Evolutionary conservation across 208 protist genomes (phyloP), one percentile per base, ranked within the genome.

Genomic region (Leptomonas pyrrhocoris): DNA sequence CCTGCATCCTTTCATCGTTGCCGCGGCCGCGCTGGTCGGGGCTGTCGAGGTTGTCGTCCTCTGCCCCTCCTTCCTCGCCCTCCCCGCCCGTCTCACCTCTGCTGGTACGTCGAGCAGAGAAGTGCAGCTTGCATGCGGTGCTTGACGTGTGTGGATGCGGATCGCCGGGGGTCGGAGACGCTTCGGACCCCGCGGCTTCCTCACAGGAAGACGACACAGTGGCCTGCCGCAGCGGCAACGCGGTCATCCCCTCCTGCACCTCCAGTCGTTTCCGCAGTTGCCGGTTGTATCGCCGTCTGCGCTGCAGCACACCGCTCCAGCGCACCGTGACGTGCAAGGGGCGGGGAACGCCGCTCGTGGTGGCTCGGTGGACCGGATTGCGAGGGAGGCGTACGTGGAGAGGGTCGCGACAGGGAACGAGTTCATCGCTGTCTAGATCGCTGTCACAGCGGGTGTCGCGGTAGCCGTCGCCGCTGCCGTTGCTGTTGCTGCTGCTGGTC

Each of bases 231-330:
- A 27, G 49, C 23, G 61, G 43, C 34, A 23, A 19, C 27, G 19
- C 27, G 12, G 12, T 19, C 43, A 25, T 1, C 45, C 6, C 34
- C 21, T 27, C n/a, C 21, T 34, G 36, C 53, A 53, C 42, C 31
- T 31, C 21, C 23, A 46, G 46, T 8, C 62, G 49, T 15, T 19
- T 18, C 1, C 36, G 54, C 54, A 59, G 42, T 25, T 50, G 67
- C 18, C 58, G 57, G 16, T 21, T 11, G 61, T 53, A 49, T 40
- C 61, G 61, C 15, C 51, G 70, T 15, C 70, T 53, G 0, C 70
- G 70, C 55, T 75, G 70, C 54, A 7, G 36, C n/a, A 25, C 50
- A 1, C 70, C 70, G 46, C 70, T 75, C 70, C 70, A 75, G 0
- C 70, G 70, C 36, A 75, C 54, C 9, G 54, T 68, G 8, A 75